Percentiles rank a stretch among this genome's conserved stretches.
phyloP scores from a whole-genome alignment of 2,329 filamentous ascomycete species.

The Macrophomina phaseolina region DNA sequence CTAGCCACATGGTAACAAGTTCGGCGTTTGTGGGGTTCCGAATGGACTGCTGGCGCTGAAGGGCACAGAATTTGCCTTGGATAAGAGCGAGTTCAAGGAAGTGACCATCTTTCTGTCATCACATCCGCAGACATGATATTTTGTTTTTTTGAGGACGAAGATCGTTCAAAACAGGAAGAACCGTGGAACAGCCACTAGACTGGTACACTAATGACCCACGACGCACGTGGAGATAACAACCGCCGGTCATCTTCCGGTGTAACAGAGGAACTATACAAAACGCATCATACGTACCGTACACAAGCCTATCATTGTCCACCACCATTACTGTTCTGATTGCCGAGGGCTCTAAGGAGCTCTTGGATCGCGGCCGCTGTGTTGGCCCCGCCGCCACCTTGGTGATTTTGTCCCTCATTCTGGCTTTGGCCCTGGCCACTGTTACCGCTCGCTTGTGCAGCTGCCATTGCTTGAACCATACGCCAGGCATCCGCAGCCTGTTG shows the following conservation, averaged over 20 bases:
- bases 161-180: not conserved
- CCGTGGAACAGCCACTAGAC: conserved; percentile 9
- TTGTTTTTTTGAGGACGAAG: not conserved
- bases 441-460: conserved; percentile 16
- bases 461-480: conserved; percentile 24
- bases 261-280: conserved; percentile 6
- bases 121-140: not conserved
- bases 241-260: not conserved
- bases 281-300: conserved; percentile 10
- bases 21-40: not conserved
- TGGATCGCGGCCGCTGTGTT: conserved; percentile 10
- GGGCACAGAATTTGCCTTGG: not conserved
- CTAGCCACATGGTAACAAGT: not conserved
- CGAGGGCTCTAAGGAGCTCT: conserved; percentile 14
- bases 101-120: conserved; percentile 1
- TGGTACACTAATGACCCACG: not conserved
- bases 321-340: conserved; percentile 20
- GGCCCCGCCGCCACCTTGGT: not conserved
- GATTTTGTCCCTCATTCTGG: not conserved
- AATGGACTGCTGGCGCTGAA: not conserved
- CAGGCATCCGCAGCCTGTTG: conserved; percentile 23
- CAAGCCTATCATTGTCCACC: not conserved
- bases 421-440: conserved; percentile 11
- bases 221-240: not conserved
- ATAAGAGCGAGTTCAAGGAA: not conserved